phyloP scores from a whole-genome alignment of 768 basidiomycete genomes.

The Strobilomyces dryophilus region DNA sequence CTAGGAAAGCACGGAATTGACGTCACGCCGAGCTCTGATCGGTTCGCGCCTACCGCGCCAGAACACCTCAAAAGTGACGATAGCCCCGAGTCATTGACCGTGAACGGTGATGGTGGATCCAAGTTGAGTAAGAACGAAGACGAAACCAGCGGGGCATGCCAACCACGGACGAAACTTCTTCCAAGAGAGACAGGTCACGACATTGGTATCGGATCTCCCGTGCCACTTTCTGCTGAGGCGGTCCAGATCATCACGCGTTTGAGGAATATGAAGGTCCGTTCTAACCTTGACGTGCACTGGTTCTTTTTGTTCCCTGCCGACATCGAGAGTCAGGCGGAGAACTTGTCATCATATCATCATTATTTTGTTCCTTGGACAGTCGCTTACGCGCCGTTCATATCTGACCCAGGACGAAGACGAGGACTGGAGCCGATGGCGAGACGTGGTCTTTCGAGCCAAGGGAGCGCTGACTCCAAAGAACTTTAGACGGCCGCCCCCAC shows the following conservation, averaged over 20 bases:
- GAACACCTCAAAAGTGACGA: slow-evolving; percentile 32
- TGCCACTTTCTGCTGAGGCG: slow-evolving; percentile 72
- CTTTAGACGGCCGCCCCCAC: slow-evolving; percentile 29
- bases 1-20: slow-evolving; percentile 82
- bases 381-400: slow-evolving; percentile 5
- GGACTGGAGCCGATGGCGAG: slow-evolving; percentile 86
- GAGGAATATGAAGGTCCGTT: slow-evolving; percentile 74
- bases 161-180: slow-evolving; percentile 45
- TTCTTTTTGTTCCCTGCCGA: neutral
- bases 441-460: slow-evolving; percentile 78
- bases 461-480: slow-evolving; percentile 44
- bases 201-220: slow-evolving; percentile 84
- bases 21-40: slow-evolving; percentile 60
- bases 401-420: slow-evolving; percentile 69
- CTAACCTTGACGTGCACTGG: neutral
- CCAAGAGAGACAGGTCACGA: slow-evolving; percentile 85
- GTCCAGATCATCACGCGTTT: slow-evolving; percentile 74
- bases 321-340: neutral
- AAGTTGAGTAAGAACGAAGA: neutral
- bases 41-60: slow-evolving; percentile 56
- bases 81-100: slow-evolving; percentile 45
- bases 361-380: neutral
- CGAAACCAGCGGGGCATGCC: neutral
- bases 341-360: neutral
- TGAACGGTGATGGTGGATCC: neutral